A percentile compares a stretch with the other conserved stretches of the same genome.
Evolutionary conservation across 805 yeast species (phyloP).

Genomic region (Lachancea dasiensis): DNA sequence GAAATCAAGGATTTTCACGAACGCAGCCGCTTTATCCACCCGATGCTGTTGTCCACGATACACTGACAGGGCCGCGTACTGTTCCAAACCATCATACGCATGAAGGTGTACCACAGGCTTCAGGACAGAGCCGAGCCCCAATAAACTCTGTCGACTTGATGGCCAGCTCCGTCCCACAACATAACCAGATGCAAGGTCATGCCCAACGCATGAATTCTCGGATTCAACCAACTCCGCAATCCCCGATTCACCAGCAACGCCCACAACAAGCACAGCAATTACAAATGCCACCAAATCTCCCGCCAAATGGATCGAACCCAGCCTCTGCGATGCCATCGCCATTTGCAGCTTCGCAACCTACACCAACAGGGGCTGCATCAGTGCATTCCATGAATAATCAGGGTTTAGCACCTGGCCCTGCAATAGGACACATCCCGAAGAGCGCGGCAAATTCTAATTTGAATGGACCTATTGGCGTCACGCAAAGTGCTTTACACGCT

Average conservation of each 20-base stretch:
- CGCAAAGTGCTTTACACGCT: too few relatives aligned
- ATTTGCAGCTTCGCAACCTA: slow-evolving; percentile 5
- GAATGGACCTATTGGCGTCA: too few relatives aligned
- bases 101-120: too few relatives aligned
- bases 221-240: background rate
- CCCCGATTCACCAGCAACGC: background rate
- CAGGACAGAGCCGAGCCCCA: too few relatives aligned
- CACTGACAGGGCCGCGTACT: too few relatives aligned
- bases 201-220: background rate
- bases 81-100: too few relatives aligned
- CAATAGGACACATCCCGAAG: background rate
- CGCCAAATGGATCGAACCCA: slow-evolving; percentile 3
- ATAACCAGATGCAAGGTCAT: background rate
- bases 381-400: slow-evolving; percentile 1
- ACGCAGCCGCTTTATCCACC: slow-evolving; percentile 6
- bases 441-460: background rate
- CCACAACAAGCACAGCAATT: background rate
- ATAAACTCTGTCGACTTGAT: too few relatives aligned
- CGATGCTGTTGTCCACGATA: too few relatives aligned
- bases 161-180: background rate
- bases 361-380: slow-evolving; percentile 8
- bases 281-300: slow-evolving; percentile 1
- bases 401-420: slow-evolving; percentile 1
- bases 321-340: slow-evolving; percentile 9
- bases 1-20: slow-evolving; percentile 2